These are phyloP conservation scores for Lodderomyces jiufengensis DNA, from an alignment of 1,139 yeast species.

Conservation along the genomic window DNA sequence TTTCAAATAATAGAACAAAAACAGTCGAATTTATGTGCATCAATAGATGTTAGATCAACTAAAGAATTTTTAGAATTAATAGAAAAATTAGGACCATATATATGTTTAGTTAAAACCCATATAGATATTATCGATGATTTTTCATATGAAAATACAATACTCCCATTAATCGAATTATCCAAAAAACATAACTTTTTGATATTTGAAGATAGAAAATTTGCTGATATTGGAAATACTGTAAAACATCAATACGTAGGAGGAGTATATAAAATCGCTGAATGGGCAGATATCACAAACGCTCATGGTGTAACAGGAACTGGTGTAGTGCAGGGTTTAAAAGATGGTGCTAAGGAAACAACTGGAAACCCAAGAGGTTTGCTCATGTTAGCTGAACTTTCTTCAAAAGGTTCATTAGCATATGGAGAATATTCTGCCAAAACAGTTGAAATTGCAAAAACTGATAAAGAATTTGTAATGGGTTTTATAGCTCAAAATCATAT, in stretches of 20 bases:
- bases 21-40: conserved; percentile 89
- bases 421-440: conserved; percentile 88
- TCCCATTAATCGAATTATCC: conserved; percentile 68
- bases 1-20: conserved; percentile 73
- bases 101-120: conserved; percentile 91
- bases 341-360: conserved; percentile 74
- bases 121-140: conserved; percentile 91
- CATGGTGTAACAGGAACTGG: conserved; percentile 98
- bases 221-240: conserved; percentile 98
- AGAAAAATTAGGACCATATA: conserved; percentile 83
- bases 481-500: conserved; percentile 90
- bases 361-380: conserved; percentile 79
- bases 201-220: conserved; percentile 96
- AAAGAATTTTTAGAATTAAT: conserved; percentile 65
- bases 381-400: conserved; percentile 94
- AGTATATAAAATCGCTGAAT: conserved; percentile 77
- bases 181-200: conserved; percentile 79
- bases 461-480: conserved; percentile 88
- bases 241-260: conserved; percentile 93
- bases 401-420: conserved; percentile 87
- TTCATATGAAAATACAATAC: conserved; percentile 70
- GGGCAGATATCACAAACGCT: conserved; percentile 98
- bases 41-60: conserved; percentile 86
- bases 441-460: conserved; percentile 83
- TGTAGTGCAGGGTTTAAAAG: conserved; percentile 80